Evolutionary conservation across 23 red algal species (phyloP).

Genomic region (Gracilaria vermiculophylla): DNA sequence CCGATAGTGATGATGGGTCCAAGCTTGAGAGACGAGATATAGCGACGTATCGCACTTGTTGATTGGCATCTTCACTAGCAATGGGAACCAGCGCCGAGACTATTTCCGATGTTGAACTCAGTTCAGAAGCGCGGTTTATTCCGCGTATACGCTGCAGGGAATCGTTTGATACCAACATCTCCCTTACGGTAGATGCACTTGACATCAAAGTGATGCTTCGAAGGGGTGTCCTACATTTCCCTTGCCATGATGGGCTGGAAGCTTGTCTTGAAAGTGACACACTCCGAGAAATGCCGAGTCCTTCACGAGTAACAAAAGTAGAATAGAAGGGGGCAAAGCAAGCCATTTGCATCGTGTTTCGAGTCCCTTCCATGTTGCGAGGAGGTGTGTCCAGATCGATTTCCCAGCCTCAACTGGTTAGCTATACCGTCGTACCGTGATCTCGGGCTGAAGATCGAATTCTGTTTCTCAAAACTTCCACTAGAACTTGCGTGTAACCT

Average conservation of each 20-base stretch:
- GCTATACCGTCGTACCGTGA: no score
- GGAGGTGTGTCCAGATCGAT: no score
- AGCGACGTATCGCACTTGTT: conserved; percentile 84
- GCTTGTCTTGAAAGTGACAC: not conserved
- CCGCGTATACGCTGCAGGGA: conserved; percentile 62
- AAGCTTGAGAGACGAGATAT: conserved; percentile 61
- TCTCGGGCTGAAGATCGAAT: no score
- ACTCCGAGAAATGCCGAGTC: not conserved
- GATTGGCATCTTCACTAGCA: conserved; percentile 57
- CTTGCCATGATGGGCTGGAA: not conserved
- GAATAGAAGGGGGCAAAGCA: not conserved
- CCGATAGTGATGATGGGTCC: conserved; percentile 17
- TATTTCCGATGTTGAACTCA: conserved; percentile 20
- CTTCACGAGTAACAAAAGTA: not conserved
- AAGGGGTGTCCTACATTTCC: not conserved
- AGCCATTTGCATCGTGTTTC: not conserved
- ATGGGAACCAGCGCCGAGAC: conserved; percentile 44
- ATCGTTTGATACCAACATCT: conserved; percentile 48
- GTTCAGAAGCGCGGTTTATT: conserved; percentile 43
- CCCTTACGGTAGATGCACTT: not conserved
- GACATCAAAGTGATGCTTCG: conserved; percentile 18
- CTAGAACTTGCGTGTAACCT: no score
- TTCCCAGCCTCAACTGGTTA: no score
- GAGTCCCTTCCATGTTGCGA: not conserved
- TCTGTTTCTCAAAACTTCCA: no score